Base-by-base conservation (phyloP, 164 flowering plant species). In the Liquidambar formosana region DNA sequence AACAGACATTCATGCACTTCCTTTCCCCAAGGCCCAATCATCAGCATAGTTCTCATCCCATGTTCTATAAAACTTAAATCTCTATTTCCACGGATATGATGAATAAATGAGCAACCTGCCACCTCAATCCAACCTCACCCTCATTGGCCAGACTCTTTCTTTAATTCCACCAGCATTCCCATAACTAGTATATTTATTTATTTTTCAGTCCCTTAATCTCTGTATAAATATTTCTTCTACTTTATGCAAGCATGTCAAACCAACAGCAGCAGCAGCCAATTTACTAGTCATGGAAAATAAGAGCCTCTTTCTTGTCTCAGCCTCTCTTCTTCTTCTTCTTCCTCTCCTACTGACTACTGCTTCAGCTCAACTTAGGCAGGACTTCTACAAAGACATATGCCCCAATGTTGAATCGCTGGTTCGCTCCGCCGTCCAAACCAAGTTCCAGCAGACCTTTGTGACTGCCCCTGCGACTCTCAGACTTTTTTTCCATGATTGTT, bases 401-500 rank as follows among this genome's bases (percentile, higher is more conserved):
- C 75, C 79, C 0, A 68, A 76, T 27, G 73, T 76, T 8, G 79
- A 76, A 45, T 22, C 61, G 1, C 10, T 76, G 1, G 79, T 76
- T 27, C 59, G 65, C 1, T 21, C 44, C 6, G 79, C 79, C 11
- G 79, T 76, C 43, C 19, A 18, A 8, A 57, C n/a, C 45, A 76
- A 76, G 64, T 76, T 71, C 75, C 54, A 19, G 33, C 79, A 76
- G 56, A 76, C 79, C 41, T 71, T 76, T 60, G 75, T 68, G 26
- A 76, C 79, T 22, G 79, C 57, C 22, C 75, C 75, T 0, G 79
- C 73, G 19, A 76, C 79, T 23, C 73, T 76, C 6, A 59, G 79
- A 1, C 79, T 76, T 66, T 76, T 71, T 51, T 76, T 76, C 79
- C 79, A 76, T 23, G 79, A 76, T 52, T 76, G 79, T 33, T n/a